Base-by-base conservation (phyloP, 352 stramenopile species). In the Pythium inflatum region DNA sequence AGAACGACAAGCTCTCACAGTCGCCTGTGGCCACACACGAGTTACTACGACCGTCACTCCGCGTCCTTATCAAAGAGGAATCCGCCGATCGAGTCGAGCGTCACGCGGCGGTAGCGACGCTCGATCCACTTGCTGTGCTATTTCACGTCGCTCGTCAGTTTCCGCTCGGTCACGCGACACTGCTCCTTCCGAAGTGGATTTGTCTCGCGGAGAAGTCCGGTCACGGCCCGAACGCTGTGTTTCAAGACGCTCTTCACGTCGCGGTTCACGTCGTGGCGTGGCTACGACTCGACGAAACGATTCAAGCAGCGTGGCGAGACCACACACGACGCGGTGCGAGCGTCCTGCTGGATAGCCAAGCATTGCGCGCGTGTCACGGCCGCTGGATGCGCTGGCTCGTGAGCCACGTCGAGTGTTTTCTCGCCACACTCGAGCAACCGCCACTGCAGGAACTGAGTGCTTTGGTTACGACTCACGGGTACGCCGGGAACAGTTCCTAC, bases 211-310 rank as follows among this genome's bases (percentile, higher is more conserved):
- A n/a, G n/a, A n/a, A n/a, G n/a, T n/a, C n/a, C n/a, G n/a, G n/a
- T n/a, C n/a, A n/a, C n/a, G n/a, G n/a, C n/a, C n/a, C n/a, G n/a
- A n/a, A 30, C 30, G 20, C 1, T 36, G 30, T 7, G n/a, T n/a
- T n/a, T n/a, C n/a, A 25, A 49, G 41, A 49, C 41, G 41, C 13
- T 1, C 51, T 30, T 6, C 46, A 67, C 14, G 25, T 54, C 27
- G 61, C 61, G 24, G 25, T 36, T 27, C 61, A 68, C 22, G 25
- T 68, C 24, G 61, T 61, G 24, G 50, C 49, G 49, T 68, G 61
- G 61, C 49, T 68, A 25, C 18, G 40, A 36, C 33, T 61, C 3
- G 61, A 68, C 49, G 2, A 27, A 4, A 28, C 50, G 36, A 61
- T 40, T 0, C 34, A 61, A 11, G 16, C 27, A 0, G 61, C 36